Evolutionary conservation across 257 asterid genomes (phyloP).

Genomic region (Penstemon barbatus): DNA sequence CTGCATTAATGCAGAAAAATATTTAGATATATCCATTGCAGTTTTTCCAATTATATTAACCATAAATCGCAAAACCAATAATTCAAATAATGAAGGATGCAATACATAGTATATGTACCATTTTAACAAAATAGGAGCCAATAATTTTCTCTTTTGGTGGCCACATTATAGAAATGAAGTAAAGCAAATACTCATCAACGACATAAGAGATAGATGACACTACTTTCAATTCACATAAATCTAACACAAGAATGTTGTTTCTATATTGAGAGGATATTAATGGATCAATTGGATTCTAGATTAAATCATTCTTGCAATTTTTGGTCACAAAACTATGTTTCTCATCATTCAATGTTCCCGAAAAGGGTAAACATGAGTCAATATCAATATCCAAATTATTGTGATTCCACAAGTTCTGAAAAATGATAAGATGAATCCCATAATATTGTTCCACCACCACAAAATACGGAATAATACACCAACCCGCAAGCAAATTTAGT

Average conservation of each 20-base stretch:
- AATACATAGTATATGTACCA: neutral
- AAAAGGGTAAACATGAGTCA: neutral
- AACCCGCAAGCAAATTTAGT: neutral
- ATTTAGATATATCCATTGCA: conserved; percentile 28
- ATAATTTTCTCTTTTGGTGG: neutral
- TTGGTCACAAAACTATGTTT: neutral
- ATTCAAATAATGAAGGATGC: neutral
- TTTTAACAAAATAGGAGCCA: neutral
- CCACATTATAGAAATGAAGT: conserved; percentile 1
- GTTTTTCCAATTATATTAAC: neutral
- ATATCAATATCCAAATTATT: neutral
- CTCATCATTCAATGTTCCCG: neutral
- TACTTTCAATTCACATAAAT: neutral
- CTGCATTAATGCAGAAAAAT: conserved; percentile 48
- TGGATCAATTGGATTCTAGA: neutral
- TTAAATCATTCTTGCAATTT: neutral
- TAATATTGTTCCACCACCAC: no score
- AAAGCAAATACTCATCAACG: neutral
- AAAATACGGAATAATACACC: neutral
- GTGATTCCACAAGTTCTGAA: neutral
- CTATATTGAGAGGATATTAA: neutral
- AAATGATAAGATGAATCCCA: neutral
- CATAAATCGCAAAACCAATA: neutral
- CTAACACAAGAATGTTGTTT: neutral
- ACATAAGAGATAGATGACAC: neutral